A percentile compares a stretch with the other conserved stretches of the same genome.
phyloP scores from a whole-genome alignment of 2,329 filamentous ascomycete species.

The Fusarium torreyae region DNA sequence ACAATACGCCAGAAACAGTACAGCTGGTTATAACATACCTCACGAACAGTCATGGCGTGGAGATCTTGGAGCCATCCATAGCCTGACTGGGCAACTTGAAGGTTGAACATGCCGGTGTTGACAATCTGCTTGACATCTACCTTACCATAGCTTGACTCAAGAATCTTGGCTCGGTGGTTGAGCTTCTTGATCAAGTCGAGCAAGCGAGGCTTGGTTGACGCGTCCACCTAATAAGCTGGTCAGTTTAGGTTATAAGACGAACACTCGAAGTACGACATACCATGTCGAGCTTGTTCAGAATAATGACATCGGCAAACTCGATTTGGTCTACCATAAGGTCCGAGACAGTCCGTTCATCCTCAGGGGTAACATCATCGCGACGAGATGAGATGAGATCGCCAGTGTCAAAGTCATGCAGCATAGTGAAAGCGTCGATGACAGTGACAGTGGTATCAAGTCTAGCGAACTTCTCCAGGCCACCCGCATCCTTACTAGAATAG shows the following conservation, averaged over 20 bases:
- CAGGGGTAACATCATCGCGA: constrained; percentile 72
- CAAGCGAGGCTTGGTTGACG: constrained; percentile 63
- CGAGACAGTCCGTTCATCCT: constrained; percentile 81
- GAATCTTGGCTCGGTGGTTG: constrained; percentile 76
- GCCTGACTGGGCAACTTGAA: constrained; percentile 74
- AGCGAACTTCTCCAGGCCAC: constrained; percentile 76
- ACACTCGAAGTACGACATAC: constrained; percentile 53
- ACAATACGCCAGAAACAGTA: no score
- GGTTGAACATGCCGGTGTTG: constrained; percentile 75
- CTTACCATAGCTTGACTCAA: constrained; percentile 72
- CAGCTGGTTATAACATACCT: constrained; percentile 56
- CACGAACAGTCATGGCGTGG: constrained; percentile 75
- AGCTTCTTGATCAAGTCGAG: constrained; percentile 70
- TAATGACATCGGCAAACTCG: constrained; percentile 81
- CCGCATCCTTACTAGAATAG: constrained; percentile 62
- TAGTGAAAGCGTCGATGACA: constrained; percentile 80
- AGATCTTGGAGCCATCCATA: constrained; percentile 80
- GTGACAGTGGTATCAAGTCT: constrained; percentile 80
- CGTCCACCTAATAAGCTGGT: constrained; percentile 51
- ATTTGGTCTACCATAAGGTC: constrained; percentile 84
- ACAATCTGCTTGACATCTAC: constrained; percentile 75
- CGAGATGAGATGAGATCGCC: constrained; percentile 76
- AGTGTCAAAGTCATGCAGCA: constrained; percentile 81
- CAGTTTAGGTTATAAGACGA: not conserved
- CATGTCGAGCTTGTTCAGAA: constrained; percentile 79